A percentile compares a stretch with the other conserved stretches of the same genome.
Conservation (phyloP, 768 basidiomycete genomes). For the Phanerochaete carnosa region DNA sequence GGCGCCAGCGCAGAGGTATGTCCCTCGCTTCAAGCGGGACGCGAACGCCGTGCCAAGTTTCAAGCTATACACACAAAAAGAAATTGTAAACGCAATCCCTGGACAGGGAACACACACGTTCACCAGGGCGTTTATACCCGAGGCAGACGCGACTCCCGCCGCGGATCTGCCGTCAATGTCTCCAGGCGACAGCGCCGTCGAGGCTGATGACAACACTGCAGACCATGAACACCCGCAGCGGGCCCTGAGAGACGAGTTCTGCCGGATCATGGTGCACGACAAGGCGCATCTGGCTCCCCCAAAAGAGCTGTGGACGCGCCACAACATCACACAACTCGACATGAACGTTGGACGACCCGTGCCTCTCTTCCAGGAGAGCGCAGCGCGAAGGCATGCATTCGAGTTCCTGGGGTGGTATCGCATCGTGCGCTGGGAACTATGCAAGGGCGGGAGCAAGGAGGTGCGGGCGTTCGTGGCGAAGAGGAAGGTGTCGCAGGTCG, state of each 20-base stretch:
- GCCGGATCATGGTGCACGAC: conserved; percentile 7
- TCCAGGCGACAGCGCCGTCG: not conserved
- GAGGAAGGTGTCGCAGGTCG: not conserved
- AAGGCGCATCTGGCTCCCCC: not conserved
- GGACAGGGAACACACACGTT: not conserved
- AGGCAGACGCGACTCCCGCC: not conserved
- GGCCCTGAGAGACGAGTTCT: not conserved
- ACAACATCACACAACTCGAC: not conserved
- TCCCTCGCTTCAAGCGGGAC: not conserved
- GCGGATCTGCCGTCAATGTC: not conserved
- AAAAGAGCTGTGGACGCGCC: not conserved
- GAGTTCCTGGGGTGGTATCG: conserved; percentile 9
- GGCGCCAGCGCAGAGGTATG: not conserved
- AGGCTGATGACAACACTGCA: not conserved
- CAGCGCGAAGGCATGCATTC: not conserved
- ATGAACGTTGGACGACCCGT: not conserved
- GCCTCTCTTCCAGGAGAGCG: conserved; percentile 4
- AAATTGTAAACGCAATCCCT: not conserved
- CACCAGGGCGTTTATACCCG: not conserved
- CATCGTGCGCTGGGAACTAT: conserved; percentile 4
- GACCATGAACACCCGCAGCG: not conserved
- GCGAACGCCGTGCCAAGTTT: conserved; percentile 1
- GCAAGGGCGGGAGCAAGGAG: not conserved
- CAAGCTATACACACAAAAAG: not conserved
- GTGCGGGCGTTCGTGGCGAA: not conserved